Evolutionary conservation across 2,329 filamentous ascomycete genomes (phyloP).

Genomic region (Talaromyces verruculosus): DNA sequence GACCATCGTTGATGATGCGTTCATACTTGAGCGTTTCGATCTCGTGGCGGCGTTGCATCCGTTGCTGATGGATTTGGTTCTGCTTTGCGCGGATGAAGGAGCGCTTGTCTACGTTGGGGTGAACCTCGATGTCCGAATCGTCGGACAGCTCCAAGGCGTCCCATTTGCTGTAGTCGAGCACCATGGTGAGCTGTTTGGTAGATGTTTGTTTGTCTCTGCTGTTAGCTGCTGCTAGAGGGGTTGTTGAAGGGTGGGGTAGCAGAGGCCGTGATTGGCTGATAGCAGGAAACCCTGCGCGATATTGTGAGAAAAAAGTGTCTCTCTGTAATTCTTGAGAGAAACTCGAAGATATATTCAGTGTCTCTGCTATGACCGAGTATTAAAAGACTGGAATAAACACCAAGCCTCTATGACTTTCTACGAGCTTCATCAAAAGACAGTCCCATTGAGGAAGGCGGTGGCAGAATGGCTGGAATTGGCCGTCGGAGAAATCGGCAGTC

Average conservation of each 20-base stretch:
- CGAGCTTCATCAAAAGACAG: constrained; percentile 16
- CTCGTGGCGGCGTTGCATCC: constrained; percentile 78
- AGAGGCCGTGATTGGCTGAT: background rate
- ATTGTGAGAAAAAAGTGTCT: background rate
- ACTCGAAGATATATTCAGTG: background rate
- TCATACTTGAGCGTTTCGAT: constrained; percentile 90
- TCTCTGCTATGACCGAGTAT: background rate
- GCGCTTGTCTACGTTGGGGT: constrained; percentile 97
- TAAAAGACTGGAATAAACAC: background rate
- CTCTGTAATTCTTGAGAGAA: no score
- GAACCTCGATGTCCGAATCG: constrained; percentile 96
- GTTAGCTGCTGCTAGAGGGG: constrained; percentile 6
- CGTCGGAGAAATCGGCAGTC: constrained; percentile 1
- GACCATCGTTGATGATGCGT: constrained; percentile 85
- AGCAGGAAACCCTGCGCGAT: background rate
- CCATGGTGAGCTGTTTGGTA: constrained; percentile 40
- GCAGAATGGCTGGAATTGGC: constrained; percentile 12
- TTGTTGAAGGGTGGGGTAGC: constrained; percentile 5
- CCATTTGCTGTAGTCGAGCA: constrained; percentile 65
- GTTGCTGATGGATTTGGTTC: constrained; percentile 91
- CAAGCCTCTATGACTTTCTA: constrained; percentile 8
- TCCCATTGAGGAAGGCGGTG: constrained; percentile 2
- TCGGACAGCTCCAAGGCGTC: constrained; percentile 93
- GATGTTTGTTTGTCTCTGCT: constrained; percentile 1
- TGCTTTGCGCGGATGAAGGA: constrained; percentile 99